Evolutionary conservation across 371 early-diverging fungal species (phyloP).

Genomic region (Phascolomyces articulosus): DNA sequence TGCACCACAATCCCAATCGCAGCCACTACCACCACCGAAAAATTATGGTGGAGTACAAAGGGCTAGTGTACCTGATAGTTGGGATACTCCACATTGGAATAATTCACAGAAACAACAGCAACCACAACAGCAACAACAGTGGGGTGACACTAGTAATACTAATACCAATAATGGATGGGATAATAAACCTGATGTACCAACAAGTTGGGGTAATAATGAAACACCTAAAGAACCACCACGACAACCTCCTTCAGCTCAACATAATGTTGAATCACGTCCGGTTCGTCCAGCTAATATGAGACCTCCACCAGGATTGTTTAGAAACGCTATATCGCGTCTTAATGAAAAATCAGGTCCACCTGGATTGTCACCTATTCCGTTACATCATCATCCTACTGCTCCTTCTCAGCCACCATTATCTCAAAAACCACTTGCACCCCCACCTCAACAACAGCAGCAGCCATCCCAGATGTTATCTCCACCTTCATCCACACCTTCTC

Average conservation of each 20-base stretch:
- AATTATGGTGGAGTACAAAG: no score
- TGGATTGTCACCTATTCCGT: slow-evolving; percentile 20
- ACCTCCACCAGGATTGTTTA: slow-evolving; percentile 19
- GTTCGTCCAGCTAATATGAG: not conserved
- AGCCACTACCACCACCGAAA: no score
- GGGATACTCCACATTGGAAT: not conserved
- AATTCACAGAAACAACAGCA: not conserved
- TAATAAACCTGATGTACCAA: not conserved
- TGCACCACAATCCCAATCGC: no score
- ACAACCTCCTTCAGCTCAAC: not conserved
- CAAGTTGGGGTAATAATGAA: not conserved
- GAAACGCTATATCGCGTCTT: slow-evolving; percentile 8
- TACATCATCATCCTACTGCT: not conserved
- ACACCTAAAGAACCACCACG: not conserved
- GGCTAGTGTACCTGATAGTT: not conserved
- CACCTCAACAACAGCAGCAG: not conserved
- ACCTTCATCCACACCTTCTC: not conserved
- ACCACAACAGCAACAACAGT: not conserved
- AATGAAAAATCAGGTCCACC: slow-evolving; percentile 7
- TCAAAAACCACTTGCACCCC: not conserved
- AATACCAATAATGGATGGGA: not conserved
- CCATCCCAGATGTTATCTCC: not conserved
- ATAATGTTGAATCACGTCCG: not conserved
- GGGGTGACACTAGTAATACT: not conserved
- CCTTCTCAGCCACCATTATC: not conserved